These are phyloP conservation scores for Didymella sp. DNA, from an alignment of 2,329 filamentous ascomycete genomes.

Conservation along the genomic window DNA sequence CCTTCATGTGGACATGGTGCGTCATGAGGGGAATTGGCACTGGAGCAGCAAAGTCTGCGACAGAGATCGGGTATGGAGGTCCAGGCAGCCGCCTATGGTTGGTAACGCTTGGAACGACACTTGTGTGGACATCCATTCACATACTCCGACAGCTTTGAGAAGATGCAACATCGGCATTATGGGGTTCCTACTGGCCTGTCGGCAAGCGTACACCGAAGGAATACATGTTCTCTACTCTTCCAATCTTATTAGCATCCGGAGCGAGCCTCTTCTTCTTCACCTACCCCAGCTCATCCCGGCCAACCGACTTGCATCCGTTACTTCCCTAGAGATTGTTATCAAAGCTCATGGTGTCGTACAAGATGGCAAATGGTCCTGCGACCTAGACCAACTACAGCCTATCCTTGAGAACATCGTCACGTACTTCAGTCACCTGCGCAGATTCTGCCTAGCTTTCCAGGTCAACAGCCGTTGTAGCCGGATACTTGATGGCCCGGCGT, in stretches of 20 bases:
- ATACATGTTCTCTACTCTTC: constrained; percentile 20
- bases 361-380: background rate
- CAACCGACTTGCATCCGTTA: constrained; percentile 10
- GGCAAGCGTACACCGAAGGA: constrained; percentile 21
- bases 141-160: no score
- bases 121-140: background rate
- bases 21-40: background rate
- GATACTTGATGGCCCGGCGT: background rate
- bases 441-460: background rate
- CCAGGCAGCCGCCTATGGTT: no score
- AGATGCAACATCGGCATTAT: constrained; percentile 8
- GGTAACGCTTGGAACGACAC: background rate
- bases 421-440: background rate
- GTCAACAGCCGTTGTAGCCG: background rate
- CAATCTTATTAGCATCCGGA: constrained; percentile 15
- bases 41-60: background rate
- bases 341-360: background rate
- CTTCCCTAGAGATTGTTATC: background rate
- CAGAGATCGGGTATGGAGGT: background rate
- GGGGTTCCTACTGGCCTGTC: constrained; percentile 22
- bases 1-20: background rate
- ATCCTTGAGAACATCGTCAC: background rate
- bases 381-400: background rate
- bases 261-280: constrained; percentile 18
- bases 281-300: constrained; percentile 13